phyloP scores from a whole-genome alignment of 73 alveolate species.

The Paramecium tetraurelia region DNA sequence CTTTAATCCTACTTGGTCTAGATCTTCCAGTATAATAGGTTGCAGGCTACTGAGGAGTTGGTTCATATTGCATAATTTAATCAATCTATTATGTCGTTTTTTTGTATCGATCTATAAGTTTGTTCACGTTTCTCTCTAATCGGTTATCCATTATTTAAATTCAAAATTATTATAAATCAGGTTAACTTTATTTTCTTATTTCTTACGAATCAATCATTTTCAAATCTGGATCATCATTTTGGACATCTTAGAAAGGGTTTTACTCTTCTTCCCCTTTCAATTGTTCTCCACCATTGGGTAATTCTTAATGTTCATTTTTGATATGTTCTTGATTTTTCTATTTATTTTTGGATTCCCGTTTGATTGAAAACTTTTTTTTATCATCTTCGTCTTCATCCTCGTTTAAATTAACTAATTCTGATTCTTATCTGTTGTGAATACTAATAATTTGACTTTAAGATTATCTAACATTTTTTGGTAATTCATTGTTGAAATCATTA shows the following conservation, averaged over 20 bases:
- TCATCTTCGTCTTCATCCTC: neutral
- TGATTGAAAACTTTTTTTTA: neutral
- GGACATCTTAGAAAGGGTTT: neutral
- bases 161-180: neutral
- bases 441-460: neutral
- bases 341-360: neutral
- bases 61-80: neutral
- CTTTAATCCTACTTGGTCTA: neutral
- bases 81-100: conserved; percentile 16
- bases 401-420: neutral
- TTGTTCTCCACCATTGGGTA: neutral
- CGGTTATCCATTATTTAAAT: conserved; percentile 10
- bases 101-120: neutral
- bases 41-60: neutral
- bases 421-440: neutral
- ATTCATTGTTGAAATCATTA: neutral
- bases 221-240: neutral
- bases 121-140: neutral
- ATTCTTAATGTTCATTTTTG: neutral
- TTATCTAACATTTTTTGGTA: neutral
- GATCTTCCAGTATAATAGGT: neutral
- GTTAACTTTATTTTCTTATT: neutral
- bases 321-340: neutral
- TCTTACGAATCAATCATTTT: conserved; percentile 11
- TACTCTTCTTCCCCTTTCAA: neutral